Evolutionary conservation across 164 flowering plant species (phyloP).

Genomic region (Magnolia changhungtana): DNA sequence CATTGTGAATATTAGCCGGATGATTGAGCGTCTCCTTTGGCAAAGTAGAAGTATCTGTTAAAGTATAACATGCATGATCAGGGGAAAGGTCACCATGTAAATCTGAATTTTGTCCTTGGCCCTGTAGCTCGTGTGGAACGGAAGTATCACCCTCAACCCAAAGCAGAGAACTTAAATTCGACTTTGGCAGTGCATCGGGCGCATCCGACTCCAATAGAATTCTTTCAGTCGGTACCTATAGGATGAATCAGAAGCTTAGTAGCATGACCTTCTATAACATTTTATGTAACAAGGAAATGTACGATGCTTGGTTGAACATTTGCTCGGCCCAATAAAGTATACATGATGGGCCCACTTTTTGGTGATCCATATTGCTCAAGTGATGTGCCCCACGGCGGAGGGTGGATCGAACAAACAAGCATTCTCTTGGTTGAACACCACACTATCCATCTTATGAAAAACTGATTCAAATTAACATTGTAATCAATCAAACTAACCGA

Average conservation of each 20-base stretch:
- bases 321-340: not conserved
- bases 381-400: not conserved
- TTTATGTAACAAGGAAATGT: not conserved
- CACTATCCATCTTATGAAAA: no score
- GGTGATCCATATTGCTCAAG: no score
- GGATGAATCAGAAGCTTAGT: conserved; percentile 3
- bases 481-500: conserved; percentile 31
- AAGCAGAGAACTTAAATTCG: conserved; percentile 31
- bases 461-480: not conserved
- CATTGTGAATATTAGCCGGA: conserved; percentile 77
- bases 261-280: not conserved
- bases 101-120: conserved; percentile 22
- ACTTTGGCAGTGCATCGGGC: conserved; percentile 86
- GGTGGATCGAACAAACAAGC: not conserved
- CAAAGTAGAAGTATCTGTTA: conserved; percentile 22
- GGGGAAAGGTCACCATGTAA: conserved; percentile 10
- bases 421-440: no score
- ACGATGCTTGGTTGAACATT: not conserved
- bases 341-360: not conserved
- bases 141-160: conserved; percentile 53
- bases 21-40: conserved; percentile 69
- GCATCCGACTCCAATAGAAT: conserved; percentile 70
- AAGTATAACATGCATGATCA: conserved; percentile 11
- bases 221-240: conserved; percentile 70
- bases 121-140: conserved; percentile 24